Evolutionary conservation across 75 land plant genomes (phyloP), one percentile per base, ranked within the genome.

Genomic region (Gnetum montanum): DNA sequence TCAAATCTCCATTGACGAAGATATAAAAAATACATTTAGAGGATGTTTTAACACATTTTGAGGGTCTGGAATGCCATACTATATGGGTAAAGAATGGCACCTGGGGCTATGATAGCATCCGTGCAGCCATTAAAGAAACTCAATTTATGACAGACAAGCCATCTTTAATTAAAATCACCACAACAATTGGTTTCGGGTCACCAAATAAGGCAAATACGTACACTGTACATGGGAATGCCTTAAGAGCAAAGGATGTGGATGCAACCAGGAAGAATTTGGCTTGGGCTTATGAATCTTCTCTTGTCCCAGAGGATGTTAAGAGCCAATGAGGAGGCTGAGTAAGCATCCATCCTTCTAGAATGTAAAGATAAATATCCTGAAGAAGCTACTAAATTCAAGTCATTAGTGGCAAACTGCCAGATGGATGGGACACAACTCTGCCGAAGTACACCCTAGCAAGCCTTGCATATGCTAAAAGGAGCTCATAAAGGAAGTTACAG

Each of bases 21-120:
- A 83, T 70, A 86, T 88, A 3, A 88, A 81, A 47, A 92, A 86
- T 73, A 88, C 97, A 6, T 92, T 92, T 92, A 2, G 92, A 92
- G 69, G 71, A 41, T 76, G 93, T 92, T 22, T 75, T 70, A 29
- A 54, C 43, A 1, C 75, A 92, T 58, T 92, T 81, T 73, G 92
- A 81, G 50, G 92, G 68, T 40, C 85, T 86, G 61, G 97, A 88
- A 5, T 86, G 97, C 88, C 97, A 91, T 67, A 80, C 77, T 35
- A 81, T 92, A 58, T 86, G 88, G 92, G 97, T 92, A 46, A 78
- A 87, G 83, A 79, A 92, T 68, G 97, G 97, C 5, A 86, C 86
- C 70, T 81, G 77, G 27, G 88, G 81, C 16, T 73, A 69, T 64
- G 85, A 73, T 64, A 73, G 58, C 1, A 72, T 81, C 24, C 66